A percentile compares a stretch with the other conserved stretches of the same genome.
These are phyloP conservation scores for Gigaspora rosea DNA, from an alignment of 192 early-diverging fungal genomes.

Conservation along the genomic window DNA sequence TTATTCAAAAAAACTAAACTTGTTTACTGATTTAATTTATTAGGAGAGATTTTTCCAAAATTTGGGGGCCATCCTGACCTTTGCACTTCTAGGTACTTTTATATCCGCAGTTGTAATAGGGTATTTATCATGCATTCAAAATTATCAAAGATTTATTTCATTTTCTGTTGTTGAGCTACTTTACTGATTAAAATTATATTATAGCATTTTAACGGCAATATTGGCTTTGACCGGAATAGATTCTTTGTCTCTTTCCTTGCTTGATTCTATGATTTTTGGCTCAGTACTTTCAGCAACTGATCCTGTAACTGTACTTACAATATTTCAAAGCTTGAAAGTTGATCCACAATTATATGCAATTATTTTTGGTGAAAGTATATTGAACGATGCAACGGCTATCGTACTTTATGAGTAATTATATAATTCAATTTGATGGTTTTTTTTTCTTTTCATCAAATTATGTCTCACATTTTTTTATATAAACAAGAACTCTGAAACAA, in stretches of 20 bases:
- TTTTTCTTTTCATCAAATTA: not conserved
- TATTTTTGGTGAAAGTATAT: constrained; percentile 93
- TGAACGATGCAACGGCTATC: constrained; percentile 98
- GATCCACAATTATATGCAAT: constrained; percentile 95
- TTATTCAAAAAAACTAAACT: not conserved
- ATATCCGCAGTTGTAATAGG: constrained; percentile 91
- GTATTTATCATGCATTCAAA: constrained; percentile 37
- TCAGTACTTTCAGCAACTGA: constrained; percentile 95
- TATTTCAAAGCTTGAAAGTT: constrained; percentile 91
- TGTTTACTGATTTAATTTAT: not conserved
- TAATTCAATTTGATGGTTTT: not conserved
- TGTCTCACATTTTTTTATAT: not conserved
- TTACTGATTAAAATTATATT: not conserved
- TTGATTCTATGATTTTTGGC: constrained; percentile 95
- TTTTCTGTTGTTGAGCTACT: not conserved
- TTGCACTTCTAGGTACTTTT: constrained; percentile 92
- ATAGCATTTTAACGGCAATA: constrained; percentile 66
- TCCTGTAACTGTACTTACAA: constrained; percentile 93
- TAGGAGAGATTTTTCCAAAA: constrained; percentile 84
- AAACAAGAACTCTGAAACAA: constrained; percentile 66
- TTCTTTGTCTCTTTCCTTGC: constrained; percentile 68
- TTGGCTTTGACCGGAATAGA: constrained; percentile 72
- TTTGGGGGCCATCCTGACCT: constrained; percentile 85
- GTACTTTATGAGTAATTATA: constrained; percentile 76
- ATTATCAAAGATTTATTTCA: not conserved